Conservation (phyloP, 371 early-diverging fungal genomes). For the Choanephora cucurbitarum region DNA sequence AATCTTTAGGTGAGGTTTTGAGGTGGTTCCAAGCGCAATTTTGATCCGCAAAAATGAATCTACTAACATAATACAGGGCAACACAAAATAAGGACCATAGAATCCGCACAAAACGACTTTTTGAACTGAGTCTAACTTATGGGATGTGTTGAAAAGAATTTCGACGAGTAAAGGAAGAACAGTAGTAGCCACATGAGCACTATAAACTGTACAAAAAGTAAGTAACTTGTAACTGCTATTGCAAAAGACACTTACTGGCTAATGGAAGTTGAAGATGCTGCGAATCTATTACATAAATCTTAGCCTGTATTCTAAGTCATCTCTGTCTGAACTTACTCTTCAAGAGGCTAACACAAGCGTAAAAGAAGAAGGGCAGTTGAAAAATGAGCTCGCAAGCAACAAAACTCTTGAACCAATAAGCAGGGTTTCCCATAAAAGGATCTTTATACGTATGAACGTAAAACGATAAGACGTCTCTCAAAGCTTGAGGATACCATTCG, state of each 20-base stretch:
- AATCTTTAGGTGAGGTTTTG: too few species aligned
- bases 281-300: constrained; percentile 17
- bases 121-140: constrained; percentile 34
- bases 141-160: constrained; percentile 41
- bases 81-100: constrained; percentile 60
- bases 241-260: constrained; percentile 27
- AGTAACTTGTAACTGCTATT: neutral
- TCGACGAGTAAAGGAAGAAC: constrained; percentile 54
- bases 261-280: constrained; percentile 46
- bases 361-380: constrained; percentile 73
- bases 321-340: constrained; percentile 30
- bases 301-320: neutral
- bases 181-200: constrained; percentile 66
- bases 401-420: constrained; percentile 61
- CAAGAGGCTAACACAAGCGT: constrained; percentile 52
- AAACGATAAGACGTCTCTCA: constrained; percentile 35
- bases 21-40: neutral
- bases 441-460: constrained; percentile 54
- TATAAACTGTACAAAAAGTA: constrained; percentile 43
- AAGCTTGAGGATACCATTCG: constrained; percentile 32
- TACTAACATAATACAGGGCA: constrained; percentile 54
- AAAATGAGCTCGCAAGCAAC: constrained; percentile 55
- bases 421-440: constrained; percentile 55
- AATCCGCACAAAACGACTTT: constrained; percentile 41
- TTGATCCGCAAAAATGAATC: constrained; percentile 44